Base-by-base conservation (phyloP, 2,329 filamentous ascomycete species). In the Pezicula radicicola region DNA sequence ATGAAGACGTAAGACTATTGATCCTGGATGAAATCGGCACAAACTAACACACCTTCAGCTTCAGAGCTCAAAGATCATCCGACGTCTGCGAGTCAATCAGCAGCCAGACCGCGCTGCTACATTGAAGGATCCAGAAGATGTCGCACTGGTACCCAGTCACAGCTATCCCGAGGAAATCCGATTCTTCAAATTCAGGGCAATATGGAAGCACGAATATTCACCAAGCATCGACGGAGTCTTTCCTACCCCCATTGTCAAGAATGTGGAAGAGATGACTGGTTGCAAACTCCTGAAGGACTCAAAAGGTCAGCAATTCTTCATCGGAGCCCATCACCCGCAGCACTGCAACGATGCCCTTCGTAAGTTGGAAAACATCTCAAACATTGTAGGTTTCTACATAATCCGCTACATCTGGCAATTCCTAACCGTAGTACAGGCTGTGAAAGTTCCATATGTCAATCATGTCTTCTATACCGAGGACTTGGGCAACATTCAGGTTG, bases 381-480 rank as follows among this genome's bases (percentile, higher is more conserved):
- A 60, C 12, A 54, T 47, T 39, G 63, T 65, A 48, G 56, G 58
- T 51, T 33, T 30, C 13, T n/a, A 9, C 9, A 12, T n/a, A 15
- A 7, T 40, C 16, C 13, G 10, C 13, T 10, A 8, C 13, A 50
- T 15, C 9, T 15, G 6, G 3, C 16, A 35, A 10, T 13, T 30
- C 21, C 9, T 19, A 21, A 13, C 12, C 13, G 19, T 7, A 18
- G 4, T 16, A 6, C 33, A 42, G 33, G 30, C 21, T 7, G 4
- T 3, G 4, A 13, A 6, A 3, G 15, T 30, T n/a, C 16, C 42
- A 35, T 42, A 47, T 39, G 28, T 52, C 8, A 16, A 44, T 6
- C 63, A 66, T 46, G 21, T 56, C 3, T 63, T 65, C 28, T 65
- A 64, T 44, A 56, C 48, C 3, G 65, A 66, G 44, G 54, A 50